These are phyloP conservation scores for Protomyces inouyei DNA, from an alignment of 1,139 yeast genomes.

Conservation along the genomic window DNA sequence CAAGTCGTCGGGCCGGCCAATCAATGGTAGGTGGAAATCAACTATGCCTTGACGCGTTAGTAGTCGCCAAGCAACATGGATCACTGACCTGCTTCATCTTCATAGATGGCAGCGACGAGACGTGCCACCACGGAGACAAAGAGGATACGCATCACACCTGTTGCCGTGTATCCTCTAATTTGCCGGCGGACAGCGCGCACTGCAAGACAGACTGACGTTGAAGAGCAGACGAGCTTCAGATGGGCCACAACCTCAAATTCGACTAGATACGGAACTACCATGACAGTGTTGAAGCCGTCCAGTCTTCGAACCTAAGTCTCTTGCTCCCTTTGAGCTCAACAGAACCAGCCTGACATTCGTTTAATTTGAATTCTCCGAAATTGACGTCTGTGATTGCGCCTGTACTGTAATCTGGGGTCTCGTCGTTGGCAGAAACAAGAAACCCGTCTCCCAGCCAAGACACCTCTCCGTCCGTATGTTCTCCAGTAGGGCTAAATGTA, in stretches of 20 bases:
- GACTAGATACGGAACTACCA: neutral
- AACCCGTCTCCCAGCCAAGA: neutral
- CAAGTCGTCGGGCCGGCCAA: conserved; percentile 20
- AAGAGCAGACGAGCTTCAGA: too few species aligned
- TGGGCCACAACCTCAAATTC: too few species aligned
- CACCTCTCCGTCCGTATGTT: neutral
- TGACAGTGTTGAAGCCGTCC: neutral
- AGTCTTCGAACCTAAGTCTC: neutral
- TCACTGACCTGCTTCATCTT: conserved; percentile 19
- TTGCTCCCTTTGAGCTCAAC: neutral
- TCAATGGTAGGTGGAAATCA: conserved; percentile 18
- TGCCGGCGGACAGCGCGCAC: too few species aligned
- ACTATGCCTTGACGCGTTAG: conserved; percentile 4
- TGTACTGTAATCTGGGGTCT: neutral
- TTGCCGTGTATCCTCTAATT: too few species aligned
- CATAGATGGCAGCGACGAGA: neutral
- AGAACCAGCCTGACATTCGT: neutral
- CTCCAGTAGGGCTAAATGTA: too few species aligned
- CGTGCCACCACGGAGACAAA: neutral
- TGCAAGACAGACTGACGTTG: too few species aligned
- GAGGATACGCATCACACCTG: neutral
- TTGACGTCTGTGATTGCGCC: neutral
- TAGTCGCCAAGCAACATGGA: neutral
- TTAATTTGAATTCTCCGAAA: neutral
- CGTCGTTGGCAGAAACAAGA: neutral